Percentiles rank a stretch among this genome's conserved stretches.
These are phyloP conservation scores for Saururus chinensis DNA, from an alignment of 164 flowering plant genomes.

Conservation along the genomic window DNA sequence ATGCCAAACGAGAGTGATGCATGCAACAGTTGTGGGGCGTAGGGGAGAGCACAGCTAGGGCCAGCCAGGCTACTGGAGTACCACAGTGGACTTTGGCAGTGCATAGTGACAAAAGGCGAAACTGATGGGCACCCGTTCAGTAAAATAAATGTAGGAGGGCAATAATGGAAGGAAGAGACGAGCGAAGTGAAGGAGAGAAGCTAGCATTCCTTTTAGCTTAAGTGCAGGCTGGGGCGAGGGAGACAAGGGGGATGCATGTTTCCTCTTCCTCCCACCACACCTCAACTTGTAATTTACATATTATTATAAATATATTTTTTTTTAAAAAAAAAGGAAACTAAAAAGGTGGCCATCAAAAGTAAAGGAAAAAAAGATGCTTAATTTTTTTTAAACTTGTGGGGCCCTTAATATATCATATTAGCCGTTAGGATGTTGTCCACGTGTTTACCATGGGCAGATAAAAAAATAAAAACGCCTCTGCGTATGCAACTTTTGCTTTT, in stretches of 20 bases:
- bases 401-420: neutral
- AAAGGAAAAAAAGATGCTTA: too few species aligned
- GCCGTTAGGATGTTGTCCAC: neutral
- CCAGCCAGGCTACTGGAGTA: neutral
- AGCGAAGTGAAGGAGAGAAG: neutral
- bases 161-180: neutral
- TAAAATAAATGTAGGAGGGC: neutral
- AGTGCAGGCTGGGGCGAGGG: neutral
- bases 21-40: neutral
- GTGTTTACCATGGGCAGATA: neutral
- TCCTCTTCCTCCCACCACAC: neutral
- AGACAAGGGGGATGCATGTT: neutral
- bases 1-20: too few species aligned
- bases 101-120: too few species aligned
- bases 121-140: neutral
- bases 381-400: too few species aligned
- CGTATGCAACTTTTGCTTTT: neutral
- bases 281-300: too few species aligned
- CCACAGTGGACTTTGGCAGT: neutral
- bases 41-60: too few species aligned
- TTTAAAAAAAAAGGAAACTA: neutral
- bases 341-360: neutral
- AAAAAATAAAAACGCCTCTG: neutral
- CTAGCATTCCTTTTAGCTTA: neutral
- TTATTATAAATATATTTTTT: too few species aligned